These are phyloP conservation scores for Backusella macrospora DNA, from an alignment of 192 early-diverging fungal genomes.

Conservation along the genomic window DNA sequence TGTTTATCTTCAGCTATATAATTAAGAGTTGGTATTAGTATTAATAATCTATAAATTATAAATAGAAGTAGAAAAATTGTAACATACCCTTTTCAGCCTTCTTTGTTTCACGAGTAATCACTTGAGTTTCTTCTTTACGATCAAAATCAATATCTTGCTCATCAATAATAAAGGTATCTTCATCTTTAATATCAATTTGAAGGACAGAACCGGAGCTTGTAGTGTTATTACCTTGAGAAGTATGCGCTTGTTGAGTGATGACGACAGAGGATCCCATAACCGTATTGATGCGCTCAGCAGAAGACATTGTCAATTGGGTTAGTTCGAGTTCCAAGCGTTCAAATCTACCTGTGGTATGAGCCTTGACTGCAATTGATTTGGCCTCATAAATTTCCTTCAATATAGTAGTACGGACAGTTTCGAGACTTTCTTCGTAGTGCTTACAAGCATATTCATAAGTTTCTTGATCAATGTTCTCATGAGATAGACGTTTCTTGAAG, in stretches of 20 bases:
- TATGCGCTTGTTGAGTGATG: not conserved
- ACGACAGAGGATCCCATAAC: constrained; percentile 3
- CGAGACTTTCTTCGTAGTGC: constrained; percentile 16
- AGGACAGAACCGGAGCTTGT: not conserved
- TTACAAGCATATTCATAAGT: constrained; percentile 12
- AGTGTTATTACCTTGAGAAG: not conserved
- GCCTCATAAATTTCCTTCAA: constrained; percentile 3
- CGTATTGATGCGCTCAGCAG: not conserved
- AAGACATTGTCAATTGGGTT: not conserved
- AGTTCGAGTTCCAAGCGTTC: not conserved
- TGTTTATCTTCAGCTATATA: not conserved
- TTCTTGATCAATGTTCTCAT: constrained; percentile 13
- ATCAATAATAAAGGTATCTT: not conserved
- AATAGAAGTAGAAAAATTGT: not conserved
- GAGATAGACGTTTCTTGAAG: not conserved
- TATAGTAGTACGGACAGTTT: not conserved
- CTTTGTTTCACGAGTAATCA: not conserved
- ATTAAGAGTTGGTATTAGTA: not conserved
- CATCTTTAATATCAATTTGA: constrained; percentile 1
- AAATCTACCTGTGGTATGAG: not conserved
- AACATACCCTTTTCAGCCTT: not conserved
- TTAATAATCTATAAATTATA: not conserved
- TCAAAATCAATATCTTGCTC: constrained; percentile 10
- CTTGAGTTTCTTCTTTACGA: not conserved
- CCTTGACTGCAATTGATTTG: constrained; percentile 4